Evolutionary conservation across 192 early-diverging fungal genomes (phyloP).

Genomic region (Backusella mclennaniae): DNA sequence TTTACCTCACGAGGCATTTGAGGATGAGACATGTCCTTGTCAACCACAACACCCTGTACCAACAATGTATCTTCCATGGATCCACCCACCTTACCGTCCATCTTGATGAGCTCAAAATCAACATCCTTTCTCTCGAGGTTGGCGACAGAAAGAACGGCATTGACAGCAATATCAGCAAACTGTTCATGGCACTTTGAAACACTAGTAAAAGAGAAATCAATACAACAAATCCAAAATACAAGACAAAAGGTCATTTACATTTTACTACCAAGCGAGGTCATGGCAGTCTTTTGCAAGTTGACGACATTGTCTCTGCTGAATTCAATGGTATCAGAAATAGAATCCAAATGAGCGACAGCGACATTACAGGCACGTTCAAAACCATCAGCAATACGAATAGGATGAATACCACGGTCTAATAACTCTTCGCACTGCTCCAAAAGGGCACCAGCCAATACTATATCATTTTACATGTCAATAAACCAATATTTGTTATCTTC

Average conservation of each 20-base stretch:
- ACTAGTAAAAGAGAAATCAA: slow-evolving; percentile 40
- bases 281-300: slow-evolving; percentile 92
- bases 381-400: slow-evolving; percentile 98
- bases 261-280: slow-evolving; percentile 97
- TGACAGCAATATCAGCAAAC: slow-evolving; percentile 97
- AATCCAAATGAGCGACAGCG: slow-evolving; percentile 90
- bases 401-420: slow-evolving; percentile 96
- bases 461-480: no score
- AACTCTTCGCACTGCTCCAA: slow-evolving; percentile 96
- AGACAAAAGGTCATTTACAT: slow-evolving; percentile 55
- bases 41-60: slow-evolving; percentile 97
- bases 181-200: slow-evolving; percentile 98
- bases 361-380: slow-evolving; percentile 96
- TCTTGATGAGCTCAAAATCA: slow-evolving; percentile 99
- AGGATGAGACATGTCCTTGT: slow-evolving; percentile 99
- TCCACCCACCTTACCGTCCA: slow-evolving; percentile 98
- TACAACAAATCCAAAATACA: neutral
- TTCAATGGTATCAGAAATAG: slow-evolving; percentile 87
- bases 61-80: slow-evolving; percentile 91
- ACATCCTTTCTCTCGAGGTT: slow-evolving; percentile 99
- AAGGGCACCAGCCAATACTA: slow-evolving; percentile 95
- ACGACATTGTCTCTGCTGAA: slow-evolving; percentile 78
- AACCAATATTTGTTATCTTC: no score
- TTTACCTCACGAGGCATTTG: slow-evolving; percentile 98
- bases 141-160: slow-evolving; percentile 96